Conservation (phyloP, 2,329 filamentous ascomycete genomes). For the Fusarium staphyleae region DNA sequence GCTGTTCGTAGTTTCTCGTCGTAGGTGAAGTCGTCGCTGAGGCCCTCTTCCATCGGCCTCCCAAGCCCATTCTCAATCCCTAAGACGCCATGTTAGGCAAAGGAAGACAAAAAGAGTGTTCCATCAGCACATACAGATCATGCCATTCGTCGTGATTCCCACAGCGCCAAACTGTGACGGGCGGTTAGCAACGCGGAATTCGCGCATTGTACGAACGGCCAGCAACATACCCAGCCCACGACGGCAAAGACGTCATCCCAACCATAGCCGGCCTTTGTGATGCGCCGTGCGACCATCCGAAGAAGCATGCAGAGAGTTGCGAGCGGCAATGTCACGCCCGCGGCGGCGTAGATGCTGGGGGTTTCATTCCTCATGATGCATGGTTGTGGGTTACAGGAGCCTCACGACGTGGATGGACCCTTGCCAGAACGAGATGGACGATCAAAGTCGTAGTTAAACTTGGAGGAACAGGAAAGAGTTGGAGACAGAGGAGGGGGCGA, state of each 20-base stretch:
- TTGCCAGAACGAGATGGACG: slow-evolving; percentile 4
- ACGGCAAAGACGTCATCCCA: slow-evolving; percentile 32
- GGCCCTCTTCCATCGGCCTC: slow-evolving; percentile 25
- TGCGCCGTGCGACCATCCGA: slow-evolving; percentile 30
- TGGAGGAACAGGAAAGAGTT: neutral
- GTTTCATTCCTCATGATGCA: slow-evolving; percentile 37
- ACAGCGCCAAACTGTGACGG: slow-evolving; percentile 24
- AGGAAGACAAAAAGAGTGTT: neutral
- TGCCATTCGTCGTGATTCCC: slow-evolving; percentile 25
- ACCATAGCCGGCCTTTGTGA: slow-evolving; percentile 37
- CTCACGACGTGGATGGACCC: neutral
- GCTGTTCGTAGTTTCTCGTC: slow-evolving; percentile 25
- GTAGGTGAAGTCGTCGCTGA: slow-evolving; percentile 22
- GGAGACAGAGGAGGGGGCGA: neutral
- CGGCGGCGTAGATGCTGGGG: slow-evolving; percentile 35
- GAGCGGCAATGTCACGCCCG: slow-evolving; percentile 31
- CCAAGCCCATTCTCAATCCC: slow-evolving; percentile 25
- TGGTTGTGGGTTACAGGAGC: slow-evolving; percentile 9
- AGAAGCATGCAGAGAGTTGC: slow-evolving; percentile 29
- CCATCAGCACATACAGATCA: slow-evolving; percentile 21
- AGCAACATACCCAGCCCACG: slow-evolving; percentile 32
- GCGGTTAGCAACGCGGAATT: slow-evolving; percentile 2
- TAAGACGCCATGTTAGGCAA: neutral
- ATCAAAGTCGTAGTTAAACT: slow-evolving; percentile 1
- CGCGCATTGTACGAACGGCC: neutral